A percentile compares a stretch with the other conserved stretches of the same genome.
Evolutionary conservation across 108 stramenopile species (phyloP).

Genomic region (Conticribra weissflogii): DNA sequence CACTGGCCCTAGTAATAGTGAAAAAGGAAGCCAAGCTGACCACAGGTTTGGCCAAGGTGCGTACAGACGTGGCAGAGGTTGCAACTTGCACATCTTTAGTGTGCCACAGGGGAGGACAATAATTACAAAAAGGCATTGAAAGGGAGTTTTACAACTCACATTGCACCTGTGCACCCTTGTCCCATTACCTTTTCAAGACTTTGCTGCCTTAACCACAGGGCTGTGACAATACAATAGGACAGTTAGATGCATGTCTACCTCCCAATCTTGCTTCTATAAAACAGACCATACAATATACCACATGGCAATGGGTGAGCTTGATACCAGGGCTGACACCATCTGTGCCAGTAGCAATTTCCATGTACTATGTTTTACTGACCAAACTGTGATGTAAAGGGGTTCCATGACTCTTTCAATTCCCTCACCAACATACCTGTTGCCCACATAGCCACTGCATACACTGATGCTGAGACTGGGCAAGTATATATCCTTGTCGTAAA

Average conservation of each 20-base stretch:
- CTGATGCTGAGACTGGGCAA: neutral
- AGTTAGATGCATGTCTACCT: too few relatives aligned
- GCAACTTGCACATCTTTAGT: neutral
- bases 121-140: neutral
- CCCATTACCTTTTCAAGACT: too few relatives aligned
- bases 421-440: constrained; percentile 1
- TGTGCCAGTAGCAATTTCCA: constrained; percentile 10
- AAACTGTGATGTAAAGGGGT: neutral
- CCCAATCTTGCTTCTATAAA: too few relatives aligned
- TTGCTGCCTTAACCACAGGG: too few relatives aligned
- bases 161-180: too few relatives aligned
- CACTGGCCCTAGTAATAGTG: neutral
- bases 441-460: constrained; percentile 2
- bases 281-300: neutral
- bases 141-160: too few relatives aligned
- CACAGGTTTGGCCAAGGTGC: neutral
- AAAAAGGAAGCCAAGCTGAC: neutral
- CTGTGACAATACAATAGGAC: too few relatives aligned
- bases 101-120: neutral
- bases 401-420: constrained; percentile 3
- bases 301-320: constrained; percentile 7
- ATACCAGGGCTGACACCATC: constrained; percentile 6
- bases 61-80: neutral
- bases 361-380: neutral
- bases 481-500: constrained; percentile 2